A percentile compares a stretch with the other conserved stretches of the same genome.
Evolutionary conservation across 441 rosid genomes (phyloP).

Genomic region (Pelargonium myrrhifolium): DNA sequence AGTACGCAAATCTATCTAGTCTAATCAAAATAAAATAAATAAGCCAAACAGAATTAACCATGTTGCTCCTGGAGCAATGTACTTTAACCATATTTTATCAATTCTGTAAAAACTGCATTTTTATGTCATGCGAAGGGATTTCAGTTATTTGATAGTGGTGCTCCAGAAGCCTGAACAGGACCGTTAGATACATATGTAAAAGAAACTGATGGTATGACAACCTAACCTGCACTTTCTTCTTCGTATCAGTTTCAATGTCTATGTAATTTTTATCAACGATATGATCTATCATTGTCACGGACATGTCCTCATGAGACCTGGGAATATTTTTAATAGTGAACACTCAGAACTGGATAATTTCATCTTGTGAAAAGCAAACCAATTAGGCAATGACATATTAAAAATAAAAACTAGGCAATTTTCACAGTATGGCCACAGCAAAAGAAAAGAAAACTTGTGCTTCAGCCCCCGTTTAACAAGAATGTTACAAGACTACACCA

Average conservation of each 20-base stretch:
- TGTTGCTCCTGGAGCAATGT: constrained; percentile 6
- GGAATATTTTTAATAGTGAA: constrained; percentile 13
- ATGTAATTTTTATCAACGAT: constrained; percentile 76
- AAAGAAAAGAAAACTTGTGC: background rate
- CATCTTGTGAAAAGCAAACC: background rate
- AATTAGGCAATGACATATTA: background rate
- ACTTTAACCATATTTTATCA: background rate
- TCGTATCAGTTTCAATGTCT: constrained; percentile 67
- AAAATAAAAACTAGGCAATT: background rate
- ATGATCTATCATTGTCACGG: constrained; percentile 58
- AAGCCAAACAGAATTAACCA: background rate
- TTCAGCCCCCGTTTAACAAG: background rate
- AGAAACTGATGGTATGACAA: background rate
- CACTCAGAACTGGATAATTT: background rate
- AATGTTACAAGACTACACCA: background rate
- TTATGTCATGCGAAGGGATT: background rate
- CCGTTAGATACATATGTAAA: constrained; percentile 6
- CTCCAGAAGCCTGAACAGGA: constrained; percentile 1
- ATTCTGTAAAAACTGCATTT: background rate
- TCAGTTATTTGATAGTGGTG: background rate
- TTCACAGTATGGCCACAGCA: background rate
- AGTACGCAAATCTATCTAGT: background rate
- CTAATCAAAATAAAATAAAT: background rate
- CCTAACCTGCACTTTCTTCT: constrained; percentile 63
- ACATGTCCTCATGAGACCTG: constrained; percentile 92